A percentile compares a stretch with the other conserved stretches of the same genome.
Evolutionary conservation across 2,329 filamentous ascomycete genomes (phyloP).

Genomic region (Pyrenophora graminea): DNA sequence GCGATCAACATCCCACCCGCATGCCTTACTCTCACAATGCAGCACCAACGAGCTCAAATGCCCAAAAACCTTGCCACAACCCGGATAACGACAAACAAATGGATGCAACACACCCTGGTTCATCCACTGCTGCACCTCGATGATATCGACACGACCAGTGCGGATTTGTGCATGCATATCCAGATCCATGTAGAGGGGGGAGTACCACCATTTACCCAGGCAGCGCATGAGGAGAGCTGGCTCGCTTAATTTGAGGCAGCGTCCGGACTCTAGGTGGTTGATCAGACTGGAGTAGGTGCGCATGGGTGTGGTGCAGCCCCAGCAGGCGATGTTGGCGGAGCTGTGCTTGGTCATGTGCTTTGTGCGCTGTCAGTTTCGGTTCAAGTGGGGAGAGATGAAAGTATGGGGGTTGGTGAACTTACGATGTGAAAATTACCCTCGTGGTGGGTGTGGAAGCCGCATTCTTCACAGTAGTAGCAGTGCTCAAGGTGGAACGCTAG

Average conservation of each 20-base stretch:
- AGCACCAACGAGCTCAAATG: slow-evolving; percentile 33
- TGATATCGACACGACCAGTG: slow-evolving; percentile 25
- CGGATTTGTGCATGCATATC: slow-evolving; percentile 40
- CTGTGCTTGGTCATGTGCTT: slow-evolving; percentile 40
- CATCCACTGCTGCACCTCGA: slow-evolving; percentile 30
- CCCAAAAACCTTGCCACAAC: slow-evolving; percentile 31
- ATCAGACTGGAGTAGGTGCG: slow-evolving; percentile 35
- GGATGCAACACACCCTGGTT: slow-evolving; percentile 31
- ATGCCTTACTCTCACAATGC: slow-evolving; percentile 37
- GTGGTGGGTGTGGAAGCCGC: slow-evolving; percentile 25
- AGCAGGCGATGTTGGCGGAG: slow-evolving; percentile 27
- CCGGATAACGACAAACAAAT: slow-evolving; percentile 34
- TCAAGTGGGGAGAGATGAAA: background rate
- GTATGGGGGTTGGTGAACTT: slow-evolving; percentile 4
- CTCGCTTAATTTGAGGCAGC: slow-evolving; percentile 71
- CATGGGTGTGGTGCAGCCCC: slow-evolving; percentile 30
- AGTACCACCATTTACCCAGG: slow-evolving; percentile 43
- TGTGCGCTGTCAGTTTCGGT: slow-evolving; percentile 3
- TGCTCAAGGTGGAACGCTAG: slow-evolving; percentile 25
- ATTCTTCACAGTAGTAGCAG: slow-evolving; percentile 32
- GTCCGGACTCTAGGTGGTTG: slow-evolving; percentile 58
- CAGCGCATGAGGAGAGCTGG: slow-evolving; percentile 37
- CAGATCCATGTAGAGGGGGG: slow-evolving; percentile 41
- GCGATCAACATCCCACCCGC: slow-evolving; percentile 31
- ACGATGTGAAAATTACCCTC: slow-evolving; percentile 31